Evolutionary conservation across 495 filamentous ascomycete species (phyloP), one percentile per base, ranked within the genome.

Genomic region (Aspergillus leporis): DNA sequence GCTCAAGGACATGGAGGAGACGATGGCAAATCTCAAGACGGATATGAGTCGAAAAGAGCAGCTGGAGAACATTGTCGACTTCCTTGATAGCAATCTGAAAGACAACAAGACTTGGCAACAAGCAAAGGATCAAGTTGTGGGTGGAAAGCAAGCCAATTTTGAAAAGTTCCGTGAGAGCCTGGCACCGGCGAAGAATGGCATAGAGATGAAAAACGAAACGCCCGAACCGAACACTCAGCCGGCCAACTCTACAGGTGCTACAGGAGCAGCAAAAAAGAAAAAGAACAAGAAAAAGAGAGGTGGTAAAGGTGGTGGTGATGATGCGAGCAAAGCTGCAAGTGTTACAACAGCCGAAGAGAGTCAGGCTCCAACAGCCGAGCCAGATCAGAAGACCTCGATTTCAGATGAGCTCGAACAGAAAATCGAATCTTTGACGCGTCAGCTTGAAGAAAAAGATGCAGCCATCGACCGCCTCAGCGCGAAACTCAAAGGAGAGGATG

Each of bases 251-350:
- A n/a, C 61, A 38, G 47, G 61, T 51, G 38, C 62, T 61, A 47
- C 63, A 52, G 63, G 65, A 6, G 67, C 56, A 5, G 59, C 65
- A 30, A 66, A 64, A 70, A 94, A 92, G 78, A 96, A 90, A 67
- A 94, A 90, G 49, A 90, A 87, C 52, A 94, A 93, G 70, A 96
- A 93, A 80, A 96, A 94, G 81, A 96, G 91, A 80, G 86, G 84
- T 40, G 84, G 80, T 16, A 86, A 83, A 51, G 78, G 71, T 47
- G 53, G 70, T 5, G 53, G 70, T 6, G 66, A 76, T n/a, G 75
- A 81, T 55, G 51, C 76, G 4, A 60, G 61, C 18, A 72, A 78
- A 55, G 66, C 72, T n/a, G 51, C 65, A 14, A 67, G 71, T 28
- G 48, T 61, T 25, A 53, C 55, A 38, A 59, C 65, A 13, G 51